Percentiles rank a stretch among this genome's conserved stretches.
Evolutionary conservation across 1,284 basidiomycete species (phyloP).

Genomic region (Termitomyces sp.): DNA sequence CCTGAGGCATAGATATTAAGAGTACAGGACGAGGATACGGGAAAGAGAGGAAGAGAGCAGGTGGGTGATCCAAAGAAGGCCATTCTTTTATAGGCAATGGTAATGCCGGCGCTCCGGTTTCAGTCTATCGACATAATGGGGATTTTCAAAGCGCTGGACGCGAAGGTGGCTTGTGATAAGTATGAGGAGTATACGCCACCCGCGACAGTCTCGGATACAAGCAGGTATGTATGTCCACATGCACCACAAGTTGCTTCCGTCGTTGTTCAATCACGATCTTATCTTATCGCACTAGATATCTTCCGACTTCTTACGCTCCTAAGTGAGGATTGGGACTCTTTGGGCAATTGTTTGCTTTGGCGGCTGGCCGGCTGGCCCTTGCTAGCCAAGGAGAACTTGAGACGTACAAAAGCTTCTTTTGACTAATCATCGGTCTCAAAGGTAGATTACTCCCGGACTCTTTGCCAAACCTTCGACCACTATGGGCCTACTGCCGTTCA

Average conservation of each 20-base stretch:
- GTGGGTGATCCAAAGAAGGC: not conserved
- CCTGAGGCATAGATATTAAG: constrained; percentile 11
- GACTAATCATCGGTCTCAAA: constrained; percentile 6
- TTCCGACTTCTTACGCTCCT: not conserved
- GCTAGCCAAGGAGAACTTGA: not conserved
- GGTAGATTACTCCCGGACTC: not conserved
- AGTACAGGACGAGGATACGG: not conserved
- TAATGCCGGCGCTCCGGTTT: constrained; percentile 10
- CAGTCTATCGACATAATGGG: constrained; percentile 8
- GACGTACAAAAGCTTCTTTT: constrained; percentile 13
- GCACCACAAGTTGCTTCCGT: not conserved
- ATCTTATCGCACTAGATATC: constrained; percentile 4
- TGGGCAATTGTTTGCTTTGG: constrained; percentile 1
- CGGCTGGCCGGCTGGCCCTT: not conserved
- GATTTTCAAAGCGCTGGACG: constrained; percentile 1
- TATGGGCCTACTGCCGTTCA: constrained; percentile 28
- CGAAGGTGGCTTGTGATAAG: constrained; percentile 5
- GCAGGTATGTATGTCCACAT: not conserved
- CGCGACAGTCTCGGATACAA: constrained; percentile 11
- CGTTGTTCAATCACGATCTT: constrained; percentile 5
- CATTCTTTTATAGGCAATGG: constrained; percentile 7
- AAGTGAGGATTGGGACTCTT: not conserved
- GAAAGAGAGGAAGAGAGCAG: not conserved
- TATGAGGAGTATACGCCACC: not conserved
- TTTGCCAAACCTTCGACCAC: not conserved